These are phyloP conservation scores for Cinnamomum chago DNA, from an alignment of 164 flowering plant species.

Conservation along the genomic window DNA sequence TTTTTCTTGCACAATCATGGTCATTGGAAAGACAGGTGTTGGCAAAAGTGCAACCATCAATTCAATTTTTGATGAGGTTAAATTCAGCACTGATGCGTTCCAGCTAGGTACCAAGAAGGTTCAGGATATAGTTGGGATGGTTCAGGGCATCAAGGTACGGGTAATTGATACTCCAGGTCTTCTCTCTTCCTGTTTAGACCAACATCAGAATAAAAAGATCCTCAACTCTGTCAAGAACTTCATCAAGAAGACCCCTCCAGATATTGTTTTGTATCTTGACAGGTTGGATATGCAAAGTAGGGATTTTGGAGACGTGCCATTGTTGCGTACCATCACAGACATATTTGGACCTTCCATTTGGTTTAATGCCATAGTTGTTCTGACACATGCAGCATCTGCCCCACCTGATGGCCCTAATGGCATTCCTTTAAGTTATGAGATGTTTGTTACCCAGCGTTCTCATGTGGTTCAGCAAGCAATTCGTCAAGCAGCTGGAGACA, in stretches of 20 bases:
- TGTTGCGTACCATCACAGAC: constrained; percentile 78
- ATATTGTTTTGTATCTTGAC: constrained; percentile 92
- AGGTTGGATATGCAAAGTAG: constrained; percentile 90
- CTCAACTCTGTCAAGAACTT: constrained; percentile 77
- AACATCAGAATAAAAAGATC: constrained; percentile 73
- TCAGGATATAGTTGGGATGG: constrained; percentile 93
- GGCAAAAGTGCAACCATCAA: constrained; percentile 99
- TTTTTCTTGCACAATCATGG: constrained; percentile 95
- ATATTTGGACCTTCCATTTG: constrained; percentile 90
- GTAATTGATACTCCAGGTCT: constrained; percentile 99
- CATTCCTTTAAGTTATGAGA: constrained; percentile 80
- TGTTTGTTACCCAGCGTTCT: constrained; percentile 93
- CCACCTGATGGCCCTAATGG: constrained; percentile 99
- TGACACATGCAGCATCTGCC: constrained; percentile 96
- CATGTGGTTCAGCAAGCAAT: constrained; percentile 95
- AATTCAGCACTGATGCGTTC: constrained; percentile 84
- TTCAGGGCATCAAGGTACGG: constrained; percentile 87
- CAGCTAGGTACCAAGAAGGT: constrained; percentile 79
- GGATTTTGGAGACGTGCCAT: constrained; percentile 84
- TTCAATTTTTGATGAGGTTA: constrained; percentile 90
- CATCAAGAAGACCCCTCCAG: constrained; percentile 88
- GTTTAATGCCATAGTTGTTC: constrained; percentile 94
- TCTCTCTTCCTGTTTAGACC: constrained; percentile 79
- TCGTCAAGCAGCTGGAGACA: constrained; percentile 97
- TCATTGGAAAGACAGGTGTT: constrained; percentile 91